Evolutionary conservation across 192 early-diverging fungal genomes (phyloP).

Genomic region (Rhizophlyctis rosea): DNA sequence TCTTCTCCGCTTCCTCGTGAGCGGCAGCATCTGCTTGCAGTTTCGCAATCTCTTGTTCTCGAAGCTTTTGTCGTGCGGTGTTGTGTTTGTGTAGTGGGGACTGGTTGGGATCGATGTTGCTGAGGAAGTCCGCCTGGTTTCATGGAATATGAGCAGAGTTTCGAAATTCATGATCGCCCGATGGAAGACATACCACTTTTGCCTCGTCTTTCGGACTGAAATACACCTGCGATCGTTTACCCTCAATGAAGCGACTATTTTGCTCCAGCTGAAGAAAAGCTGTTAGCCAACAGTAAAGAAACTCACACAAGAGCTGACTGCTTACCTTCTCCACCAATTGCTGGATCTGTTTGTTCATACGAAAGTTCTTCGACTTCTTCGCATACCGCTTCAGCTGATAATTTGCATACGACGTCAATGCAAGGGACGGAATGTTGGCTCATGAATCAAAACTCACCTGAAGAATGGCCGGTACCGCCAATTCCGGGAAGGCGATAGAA

Average conservation of each 20-base stretch:
- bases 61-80: constrained; percentile 26
- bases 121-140: constrained; percentile 30
- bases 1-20: constrained; percentile 2
- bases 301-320: neutral
- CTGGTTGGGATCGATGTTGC: constrained; percentile 23
- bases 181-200: constrained; percentile 21
- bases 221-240: constrained; percentile 57
- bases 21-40: constrained; percentile 27
- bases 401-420: neutral
- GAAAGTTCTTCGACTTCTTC: constrained; percentile 74
- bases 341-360: constrained; percentile 77
- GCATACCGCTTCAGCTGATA: constrained; percentile 77
- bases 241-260: constrained; percentile 72
- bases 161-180: neutral
- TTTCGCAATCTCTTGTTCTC: constrained; percentile 33
- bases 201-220: constrained; percentile 52
- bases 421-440: constrained; percentile 1
- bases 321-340: constrained; percentile 76
- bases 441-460: constrained; percentile 39
- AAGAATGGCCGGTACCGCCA: constrained; percentile 81
- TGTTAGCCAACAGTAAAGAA: neutral
- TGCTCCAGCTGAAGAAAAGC: constrained; percentile 64
- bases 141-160: too few species aligned
- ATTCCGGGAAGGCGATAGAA: constrained; percentile 93
- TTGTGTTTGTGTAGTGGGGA: constrained; percentile 42